Evolutionary conservation across 306 rosid genomes (phyloP).

Genomic region (Citrullus mucosospermus): DNA sequence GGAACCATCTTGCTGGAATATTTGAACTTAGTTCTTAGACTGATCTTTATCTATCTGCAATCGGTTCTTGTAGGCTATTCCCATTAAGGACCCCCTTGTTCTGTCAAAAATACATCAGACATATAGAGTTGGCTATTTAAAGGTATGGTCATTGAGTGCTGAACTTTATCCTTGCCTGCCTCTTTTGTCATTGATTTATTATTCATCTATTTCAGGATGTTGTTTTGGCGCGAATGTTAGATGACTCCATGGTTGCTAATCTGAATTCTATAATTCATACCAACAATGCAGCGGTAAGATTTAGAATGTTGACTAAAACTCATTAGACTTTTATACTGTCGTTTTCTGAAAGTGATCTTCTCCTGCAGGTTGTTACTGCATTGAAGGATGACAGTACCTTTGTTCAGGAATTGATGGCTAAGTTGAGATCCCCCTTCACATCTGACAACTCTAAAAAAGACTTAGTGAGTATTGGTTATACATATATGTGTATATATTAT

Average conservation of each 20-base stretch:
- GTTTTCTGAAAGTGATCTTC: slow-evolving; percentile 4
- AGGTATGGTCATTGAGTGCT: slow-evolving; percentile 33
- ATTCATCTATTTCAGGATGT: slow-evolving; percentile 60
- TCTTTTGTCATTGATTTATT: slow-evolving; percentile 9
- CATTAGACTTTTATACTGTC: not conserved
- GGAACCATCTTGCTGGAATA: not conserved
- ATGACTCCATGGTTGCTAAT: slow-evolving; percentile 65
- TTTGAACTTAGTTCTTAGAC: not conserved
- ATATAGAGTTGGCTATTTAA: slow-evolving; percentile 80
- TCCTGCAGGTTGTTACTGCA: slow-evolving; percentile 63
- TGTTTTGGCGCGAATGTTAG: slow-evolving; percentile 69
- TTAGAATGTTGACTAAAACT: slow-evolving; percentile 11
- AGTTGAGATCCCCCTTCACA: slow-evolving; percentile 57
- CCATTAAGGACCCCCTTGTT: slow-evolving; percentile 57
- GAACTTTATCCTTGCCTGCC: slow-evolving; percentile 2
- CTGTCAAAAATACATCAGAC: slow-evolving; percentile 94
- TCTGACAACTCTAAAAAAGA: slow-evolving; percentile 65
- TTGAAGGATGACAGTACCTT: slow-evolving; percentile 77
- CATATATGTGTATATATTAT: not conserved
- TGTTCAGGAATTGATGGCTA: slow-evolving; percentile 86
- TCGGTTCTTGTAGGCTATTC: slow-evolving; percentile 54
- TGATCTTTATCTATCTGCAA: not conserved
- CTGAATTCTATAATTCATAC: slow-evolving; percentile 73
- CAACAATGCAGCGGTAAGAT: slow-evolving; percentile 72
- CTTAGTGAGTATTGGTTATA: slow-evolving; percentile 34